A percentile compares a stretch with the other conserved stretches of the same genome.
phyloP scores from a whole-genome alignment of 2,329 filamentous ascomycete species.

The Diaporthe capsici region DNA sequence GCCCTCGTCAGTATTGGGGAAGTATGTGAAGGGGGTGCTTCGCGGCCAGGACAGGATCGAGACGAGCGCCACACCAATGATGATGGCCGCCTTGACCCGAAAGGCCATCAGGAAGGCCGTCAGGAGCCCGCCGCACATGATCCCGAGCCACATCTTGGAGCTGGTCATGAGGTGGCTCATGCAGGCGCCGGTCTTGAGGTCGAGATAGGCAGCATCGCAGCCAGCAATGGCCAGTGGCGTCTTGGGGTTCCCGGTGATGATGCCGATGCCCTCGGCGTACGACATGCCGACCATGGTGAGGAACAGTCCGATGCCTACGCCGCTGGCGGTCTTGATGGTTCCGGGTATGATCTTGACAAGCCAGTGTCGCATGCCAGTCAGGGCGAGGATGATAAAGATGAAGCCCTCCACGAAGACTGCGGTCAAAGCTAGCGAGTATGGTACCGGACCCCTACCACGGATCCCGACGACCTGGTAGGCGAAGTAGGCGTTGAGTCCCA shows the following conservation, averaged over 20 bases:
- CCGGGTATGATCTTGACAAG: constrained; percentile 75
- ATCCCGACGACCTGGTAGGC: constrained; percentile 76
- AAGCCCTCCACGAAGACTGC: constrained; percentile 76
- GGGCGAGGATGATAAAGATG: constrained; percentile 73
- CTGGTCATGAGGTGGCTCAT: constrained; percentile 79
- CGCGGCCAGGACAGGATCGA: constrained; percentile 83
- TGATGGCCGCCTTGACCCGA: constrained; percentile 80
- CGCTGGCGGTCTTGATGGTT: constrained; percentile 76
- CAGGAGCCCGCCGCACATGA: constrained; percentile 83
- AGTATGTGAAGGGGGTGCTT: constrained; percentile 79
- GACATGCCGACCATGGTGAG: constrained; percentile 77
- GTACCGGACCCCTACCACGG: constrained; percentile 69
- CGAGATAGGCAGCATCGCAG: constrained; percentile 71
- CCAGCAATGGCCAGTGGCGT: constrained; percentile 85
- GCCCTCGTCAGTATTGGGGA: constrained; percentile 76
- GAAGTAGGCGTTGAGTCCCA: constrained; percentile 79
- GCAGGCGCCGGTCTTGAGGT: constrained; percentile 65
- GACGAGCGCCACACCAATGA: constrained; percentile 79
- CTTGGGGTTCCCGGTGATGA: constrained; percentile 78
- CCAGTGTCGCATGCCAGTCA: constrained; percentile 81
- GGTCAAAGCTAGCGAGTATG: constrained; percentile 73
- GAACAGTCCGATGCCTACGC: constrained; percentile 76
- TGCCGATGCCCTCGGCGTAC: constrained; percentile 86
- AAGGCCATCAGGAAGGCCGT: constrained; percentile 87
- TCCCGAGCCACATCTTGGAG: constrained; percentile 86